These are phyloP conservation scores for Pythium rhizo-oryzae DNA, from an alignment of 352 stramenopile species.

Conservation along the genomic window DNA sequence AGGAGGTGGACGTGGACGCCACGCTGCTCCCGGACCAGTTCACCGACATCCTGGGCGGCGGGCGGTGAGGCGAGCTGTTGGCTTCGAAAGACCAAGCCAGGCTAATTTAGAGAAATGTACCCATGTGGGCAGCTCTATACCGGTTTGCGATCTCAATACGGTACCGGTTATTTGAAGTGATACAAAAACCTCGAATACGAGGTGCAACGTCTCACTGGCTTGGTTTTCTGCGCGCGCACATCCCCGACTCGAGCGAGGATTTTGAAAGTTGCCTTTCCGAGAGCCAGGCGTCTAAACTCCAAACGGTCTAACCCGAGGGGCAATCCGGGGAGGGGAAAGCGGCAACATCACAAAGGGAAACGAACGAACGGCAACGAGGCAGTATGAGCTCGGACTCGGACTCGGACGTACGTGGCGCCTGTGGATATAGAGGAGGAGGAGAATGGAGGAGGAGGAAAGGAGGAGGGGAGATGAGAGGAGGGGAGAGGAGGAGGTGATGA, in stretches of 20 bases:
- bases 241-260: background rate
- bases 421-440: background rate
- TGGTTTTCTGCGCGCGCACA: conserved; percentile 19
- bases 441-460: background rate
- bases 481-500: background rate
- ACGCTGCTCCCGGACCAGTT: conserved; percentile 48
- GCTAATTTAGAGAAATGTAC: conserved; percentile 14
- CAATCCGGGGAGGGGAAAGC: too few relatives aligned
- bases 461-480: background rate
- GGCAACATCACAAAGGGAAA: conserved; percentile 23
- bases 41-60: conserved; percentile 50
- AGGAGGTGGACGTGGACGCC: conserved; percentile 20
- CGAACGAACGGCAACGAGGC: background rate
- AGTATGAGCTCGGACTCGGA: conserved; percentile 27
- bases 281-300: conserved; percentile 10
- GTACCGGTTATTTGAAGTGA: background rate
- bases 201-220: conserved; percentile 14
- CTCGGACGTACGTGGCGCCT: conserved; percentile 25
- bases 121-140: conserved; percentile 10
- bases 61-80: conserved; percentile 10
- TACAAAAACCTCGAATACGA: conserved; percentile 19
- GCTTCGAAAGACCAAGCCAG: background rate
- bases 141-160: background rate
- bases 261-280: conserved; percentile 33
- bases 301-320: background rate